phyloP scores from a whole-genome alignment of 306 rosid genomes.

The Vicia faba region DNA sequence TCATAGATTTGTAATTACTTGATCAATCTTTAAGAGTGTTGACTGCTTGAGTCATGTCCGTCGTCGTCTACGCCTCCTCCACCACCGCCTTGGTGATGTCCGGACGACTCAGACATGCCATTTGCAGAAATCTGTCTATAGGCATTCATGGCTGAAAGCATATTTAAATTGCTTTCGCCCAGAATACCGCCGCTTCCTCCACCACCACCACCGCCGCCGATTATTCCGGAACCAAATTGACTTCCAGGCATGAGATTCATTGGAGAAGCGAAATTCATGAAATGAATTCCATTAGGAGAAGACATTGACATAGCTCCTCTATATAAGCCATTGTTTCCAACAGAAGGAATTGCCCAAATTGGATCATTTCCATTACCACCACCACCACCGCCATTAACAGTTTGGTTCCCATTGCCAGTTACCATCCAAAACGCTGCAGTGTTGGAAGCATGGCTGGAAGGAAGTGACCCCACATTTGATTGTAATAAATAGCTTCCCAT shows the following conservation, averaged over 20 bases:
- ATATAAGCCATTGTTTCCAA: slow-evolving; percentile 45
- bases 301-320: slow-evolving; percentile 52
- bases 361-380: slow-evolving; percentile 34
- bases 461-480: slow-evolving; percentile 66
- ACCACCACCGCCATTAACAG: slow-evolving; percentile 11
- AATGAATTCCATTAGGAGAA: slow-evolving; percentile 58
- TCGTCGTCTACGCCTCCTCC: slow-evolving; percentile 43
- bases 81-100: slow-evolving; percentile 54
- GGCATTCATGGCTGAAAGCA: slow-evolving; percentile 73
- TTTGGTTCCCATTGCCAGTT: slow-evolving; percentile 50
- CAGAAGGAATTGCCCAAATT: slow-evolving; percentile 50
- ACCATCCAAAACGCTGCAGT: slow-evolving; percentile 85
- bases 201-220: slow-evolving; percentile 11
- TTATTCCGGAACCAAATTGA: slow-evolving; percentile 47
- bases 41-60: slow-evolving; percentile 54
- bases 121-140: slow-evolving; percentile 53
- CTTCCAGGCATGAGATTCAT: slow-evolving; percentile 66
- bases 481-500: slow-evolving; percentile 73
- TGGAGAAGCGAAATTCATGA: slow-evolving; percentile 85
- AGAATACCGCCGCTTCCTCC: slow-evolving; percentile 26
- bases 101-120: slow-evolving; percentile 44
- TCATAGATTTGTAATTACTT: slow-evolving; percentile 47
- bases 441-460: slow-evolving; percentile 57
- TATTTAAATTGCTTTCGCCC: slow-evolving; percentile 65
- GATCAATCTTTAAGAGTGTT: slow-evolving; percentile 47